phyloP scores from a whole-genome alignment of 257 asterid species.

The Leonotis leonurus region DNA sequence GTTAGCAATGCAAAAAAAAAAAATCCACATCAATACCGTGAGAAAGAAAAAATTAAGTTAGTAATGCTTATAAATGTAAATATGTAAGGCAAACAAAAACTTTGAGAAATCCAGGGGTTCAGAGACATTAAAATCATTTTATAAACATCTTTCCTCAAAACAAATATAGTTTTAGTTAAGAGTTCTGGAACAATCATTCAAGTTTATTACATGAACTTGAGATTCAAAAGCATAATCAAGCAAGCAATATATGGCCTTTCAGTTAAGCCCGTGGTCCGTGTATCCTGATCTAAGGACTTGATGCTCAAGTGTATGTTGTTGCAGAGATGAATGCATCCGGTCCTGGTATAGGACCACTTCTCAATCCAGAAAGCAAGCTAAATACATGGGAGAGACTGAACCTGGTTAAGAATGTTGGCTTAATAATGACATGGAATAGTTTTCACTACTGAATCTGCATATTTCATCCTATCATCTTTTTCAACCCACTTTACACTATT shows the following conservation, averaged over 20 bases:
- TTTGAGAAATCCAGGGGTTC: neutral
- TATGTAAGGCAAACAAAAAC: neutral
- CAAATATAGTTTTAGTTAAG: neutral
- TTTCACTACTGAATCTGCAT: conserved; percentile 4
- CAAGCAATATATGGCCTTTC: conserved; percentile 11
- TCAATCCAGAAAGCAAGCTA: conserved; percentile 4
- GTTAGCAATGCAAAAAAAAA: neutral
- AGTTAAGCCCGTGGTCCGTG: neutral
- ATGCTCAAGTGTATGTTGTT: neutral
- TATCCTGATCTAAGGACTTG: neutral
- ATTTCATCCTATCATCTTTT: conserved; percentile 10
- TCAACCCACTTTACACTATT: neutral
- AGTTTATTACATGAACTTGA: neutral
- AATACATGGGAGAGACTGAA: conserved; percentile 30
- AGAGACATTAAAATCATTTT: neutral
- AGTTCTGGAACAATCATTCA: neutral
- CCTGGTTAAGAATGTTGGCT: conserved; percentile 33
- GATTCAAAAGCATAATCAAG: neutral
- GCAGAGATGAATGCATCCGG: neutral
- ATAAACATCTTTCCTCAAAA: neutral
- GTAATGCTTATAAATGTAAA: neutral
- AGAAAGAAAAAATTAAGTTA: neutral
- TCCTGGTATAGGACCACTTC: conserved; percentile 11
- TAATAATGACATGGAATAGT: conserved; percentile 23
- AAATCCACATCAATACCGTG: neutral